phyloP scores from a whole-genome alignment of 139 green algal species.

The Micractinium conductrix region DNA sequence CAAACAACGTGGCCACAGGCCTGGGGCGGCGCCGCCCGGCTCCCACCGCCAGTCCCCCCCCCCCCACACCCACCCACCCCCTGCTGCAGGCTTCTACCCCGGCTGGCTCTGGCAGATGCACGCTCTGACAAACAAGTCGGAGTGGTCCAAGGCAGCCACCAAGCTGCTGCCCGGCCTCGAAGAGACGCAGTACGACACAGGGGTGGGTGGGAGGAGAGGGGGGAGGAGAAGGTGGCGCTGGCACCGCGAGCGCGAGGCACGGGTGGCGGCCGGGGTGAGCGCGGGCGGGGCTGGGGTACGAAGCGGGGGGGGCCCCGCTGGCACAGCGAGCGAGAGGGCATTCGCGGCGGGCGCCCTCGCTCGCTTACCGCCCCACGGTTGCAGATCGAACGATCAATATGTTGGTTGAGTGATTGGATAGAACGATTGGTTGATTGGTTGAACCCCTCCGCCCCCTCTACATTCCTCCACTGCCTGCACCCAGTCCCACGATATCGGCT shows the following conservation, averaged over 20 bases:
- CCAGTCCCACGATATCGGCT: constrained; percentile 3
- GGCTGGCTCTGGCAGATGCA: constrained; percentile 2
- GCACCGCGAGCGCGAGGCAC: no score
- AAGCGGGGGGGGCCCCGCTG: no score
- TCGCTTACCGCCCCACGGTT: no score
- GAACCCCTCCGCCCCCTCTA: background rate
- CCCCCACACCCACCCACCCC: background rate
- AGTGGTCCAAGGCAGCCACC: background rate
- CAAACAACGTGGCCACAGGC: background rate
- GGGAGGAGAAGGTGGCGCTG: no score
- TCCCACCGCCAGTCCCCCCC: no score
- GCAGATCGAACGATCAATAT: no score
- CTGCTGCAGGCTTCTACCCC: background rate
- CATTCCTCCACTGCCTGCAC: background rate
- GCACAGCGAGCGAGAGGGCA: no score
- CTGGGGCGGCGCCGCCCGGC: background rate
- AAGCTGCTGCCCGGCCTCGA: background rate
- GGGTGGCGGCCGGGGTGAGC: no score
- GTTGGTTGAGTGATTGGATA: no score
- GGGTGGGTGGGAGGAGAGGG: background rate
- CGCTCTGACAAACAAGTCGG: background rate
- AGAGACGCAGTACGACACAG: background rate
- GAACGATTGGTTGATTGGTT: no score
- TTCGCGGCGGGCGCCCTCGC: no score
- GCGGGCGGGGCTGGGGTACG: no score